These are phyloP conservation scores for Rhodamnia argentea DNA, from an alignment of 345 rosid species.

Conservation along the genomic window DNA sequence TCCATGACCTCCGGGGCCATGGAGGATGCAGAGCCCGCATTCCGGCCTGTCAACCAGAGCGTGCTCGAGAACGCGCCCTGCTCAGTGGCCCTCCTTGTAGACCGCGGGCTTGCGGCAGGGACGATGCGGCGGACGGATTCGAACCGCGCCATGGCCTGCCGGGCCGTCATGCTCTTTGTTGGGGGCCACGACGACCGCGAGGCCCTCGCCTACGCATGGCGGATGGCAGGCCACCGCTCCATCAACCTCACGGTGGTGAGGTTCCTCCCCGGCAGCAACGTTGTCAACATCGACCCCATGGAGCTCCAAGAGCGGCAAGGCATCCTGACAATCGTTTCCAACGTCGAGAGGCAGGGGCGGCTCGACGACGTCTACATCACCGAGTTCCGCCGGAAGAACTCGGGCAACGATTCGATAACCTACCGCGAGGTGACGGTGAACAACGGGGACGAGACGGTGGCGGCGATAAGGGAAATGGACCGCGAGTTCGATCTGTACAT, in stretches of 20 bases:
- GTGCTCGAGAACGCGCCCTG: slow-evolving; percentile 18
- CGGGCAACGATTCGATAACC: background rate
- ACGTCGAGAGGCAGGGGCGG: background rate
- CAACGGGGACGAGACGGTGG: slow-evolving; percentile 16
- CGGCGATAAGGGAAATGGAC: slow-evolving; percentile 3
- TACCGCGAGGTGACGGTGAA: slow-evolving; percentile 17
- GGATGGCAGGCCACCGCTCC: slow-evolving; percentile 15
- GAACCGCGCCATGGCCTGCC: background rate
- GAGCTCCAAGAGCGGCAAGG: background rate
- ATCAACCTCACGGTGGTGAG: slow-evolving; percentile 11
- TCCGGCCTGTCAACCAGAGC: slow-evolving; percentile 12
- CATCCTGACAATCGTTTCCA: background rate
- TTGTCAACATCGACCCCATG: background rate
- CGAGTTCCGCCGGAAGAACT: slow-evolving; percentile 18
- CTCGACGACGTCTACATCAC: slow-evolving; percentile 13
- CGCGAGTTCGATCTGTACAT: slow-evolving; percentile 9
- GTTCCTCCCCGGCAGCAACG: slow-evolving; percentile 5
- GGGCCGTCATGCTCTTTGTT: slow-evolving; percentile 16
- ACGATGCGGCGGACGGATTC: background rate
- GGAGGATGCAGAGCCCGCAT: slow-evolving; percentile 3
- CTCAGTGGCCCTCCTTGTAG: slow-evolving; percentile 16
- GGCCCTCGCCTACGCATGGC: slow-evolving; percentile 20
- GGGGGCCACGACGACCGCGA: slow-evolving; percentile 39
- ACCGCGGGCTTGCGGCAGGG: slow-evolving; percentile 12
- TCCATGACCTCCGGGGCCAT: slow-evolving; percentile 1